Percentiles rank a stretch among this genome's conserved stretches.
Conservation (phyloP, 2,329 filamentous ascomycete genomes). For the Chaetomium olivaceum region DNA sequence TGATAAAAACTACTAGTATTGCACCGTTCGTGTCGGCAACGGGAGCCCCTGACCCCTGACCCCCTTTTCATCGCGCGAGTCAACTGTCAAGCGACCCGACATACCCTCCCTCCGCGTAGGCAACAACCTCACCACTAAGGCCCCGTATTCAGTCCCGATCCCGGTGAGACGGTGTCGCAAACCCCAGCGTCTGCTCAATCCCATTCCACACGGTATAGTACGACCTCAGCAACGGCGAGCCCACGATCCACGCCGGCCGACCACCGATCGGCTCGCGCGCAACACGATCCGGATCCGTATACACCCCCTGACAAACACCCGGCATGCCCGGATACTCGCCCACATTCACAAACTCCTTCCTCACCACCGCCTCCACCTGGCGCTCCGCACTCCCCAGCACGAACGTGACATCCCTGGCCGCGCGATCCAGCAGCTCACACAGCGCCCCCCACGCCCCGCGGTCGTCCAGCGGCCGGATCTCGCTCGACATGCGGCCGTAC, state of each 20-base stretch:
- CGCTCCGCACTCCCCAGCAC: conserved; percentile 32
- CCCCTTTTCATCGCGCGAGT: background rate
- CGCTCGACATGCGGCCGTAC: conserved; percentile 37
- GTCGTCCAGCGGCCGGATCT: conserved; percentile 37
- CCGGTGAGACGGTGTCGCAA: conserved; percentile 8
- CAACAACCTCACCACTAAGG: background rate
- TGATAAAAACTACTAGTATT: background rate
- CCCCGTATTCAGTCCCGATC: background rate
- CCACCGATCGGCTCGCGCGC: conserved; percentile 25
- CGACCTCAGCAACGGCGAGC: conserved; percentile 38
- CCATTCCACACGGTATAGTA: conserved; percentile 43
- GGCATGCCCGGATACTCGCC: conserved; percentile 36
- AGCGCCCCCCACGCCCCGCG: conserved; percentile 40
- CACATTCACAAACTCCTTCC: conserved; percentile 37
- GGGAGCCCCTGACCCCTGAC: background rate
- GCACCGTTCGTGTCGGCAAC: background rate
- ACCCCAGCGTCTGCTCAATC: conserved; percentile 23
- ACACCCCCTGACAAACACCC: conserved; percentile 39
- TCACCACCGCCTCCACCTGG: conserved; percentile 36
- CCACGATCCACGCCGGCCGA: conserved; percentile 37
- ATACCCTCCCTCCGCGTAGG: background rate
- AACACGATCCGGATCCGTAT: conserved; percentile 31
- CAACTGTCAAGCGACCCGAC: background rate
- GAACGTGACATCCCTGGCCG: conserved; percentile 37
- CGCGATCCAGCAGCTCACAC: conserved; percentile 36